phyloP scores from a whole-genome alignment of 2,329 filamentous ascomycete genomes.

The Aurifilum marmelostoma region DNA sequence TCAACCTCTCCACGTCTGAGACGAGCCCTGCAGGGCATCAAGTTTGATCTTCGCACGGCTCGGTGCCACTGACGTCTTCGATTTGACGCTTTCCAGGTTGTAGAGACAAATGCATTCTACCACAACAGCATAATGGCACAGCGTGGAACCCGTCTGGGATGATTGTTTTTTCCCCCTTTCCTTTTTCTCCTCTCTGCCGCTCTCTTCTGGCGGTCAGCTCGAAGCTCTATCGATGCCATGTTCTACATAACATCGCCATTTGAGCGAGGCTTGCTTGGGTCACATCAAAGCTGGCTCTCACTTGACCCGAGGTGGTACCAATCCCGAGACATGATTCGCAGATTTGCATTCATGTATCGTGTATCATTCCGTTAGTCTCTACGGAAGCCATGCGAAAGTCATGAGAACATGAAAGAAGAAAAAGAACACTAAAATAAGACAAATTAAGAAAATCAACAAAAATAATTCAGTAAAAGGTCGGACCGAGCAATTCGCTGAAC shows the following conservation, averaged over 20 bases:
- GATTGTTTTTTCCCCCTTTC: background rate
- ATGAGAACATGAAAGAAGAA: background rate
- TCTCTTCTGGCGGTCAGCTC: background rate
- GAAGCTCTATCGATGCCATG: background rate
- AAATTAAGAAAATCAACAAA: too few species aligned
- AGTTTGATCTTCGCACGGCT: background rate
- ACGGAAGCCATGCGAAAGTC: background rate
- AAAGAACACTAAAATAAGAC: too few species aligned
- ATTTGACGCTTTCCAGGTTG: background rate
- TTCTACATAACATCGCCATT: background rate
- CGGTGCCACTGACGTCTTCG: background rate
- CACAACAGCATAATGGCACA: background rate
- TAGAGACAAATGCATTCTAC: background rate
- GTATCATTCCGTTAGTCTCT: background rate
- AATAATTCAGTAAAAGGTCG: too few species aligned
- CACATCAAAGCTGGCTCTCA: background rate
- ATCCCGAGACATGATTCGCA: background rate
- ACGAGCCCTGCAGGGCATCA: background rate
- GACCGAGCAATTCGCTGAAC: too few species aligned
- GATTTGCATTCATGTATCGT: background rate
- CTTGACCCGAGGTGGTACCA: background rate
- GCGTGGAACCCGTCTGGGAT: background rate
- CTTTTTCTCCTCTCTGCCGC: too few species aligned
- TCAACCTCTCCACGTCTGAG: background rate
- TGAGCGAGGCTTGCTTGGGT: background rate